Base-by-base conservation (phyloP, 2,329 filamentous ascomycete genomes). In the Ophiostoma sp. region DNA sequence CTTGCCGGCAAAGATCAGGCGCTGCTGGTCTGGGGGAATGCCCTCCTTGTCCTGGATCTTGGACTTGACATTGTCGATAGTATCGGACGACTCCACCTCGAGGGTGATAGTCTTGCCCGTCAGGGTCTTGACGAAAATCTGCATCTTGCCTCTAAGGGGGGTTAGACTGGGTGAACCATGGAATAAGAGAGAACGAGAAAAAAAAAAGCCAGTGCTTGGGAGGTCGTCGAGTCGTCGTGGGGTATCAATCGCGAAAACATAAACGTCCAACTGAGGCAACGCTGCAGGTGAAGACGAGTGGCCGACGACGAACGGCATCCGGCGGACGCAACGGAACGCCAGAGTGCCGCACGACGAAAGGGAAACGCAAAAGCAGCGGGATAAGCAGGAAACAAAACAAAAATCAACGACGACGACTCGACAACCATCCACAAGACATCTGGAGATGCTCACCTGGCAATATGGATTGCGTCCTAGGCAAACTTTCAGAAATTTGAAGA, bases 41-140 rank as follows among this genome's bases (percentile, higher is more conserved):
- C 95, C 94, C 87, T 99, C 95, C 91, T 98, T 99, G 89, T 98
- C 95, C 92, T 89, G 84, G 77, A 87, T 87, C 89, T 99, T 98
- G 86, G 91, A 92, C 90, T 98, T 98, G 86, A 99, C 95, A 90
- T 98, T 98, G 89, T 98, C 95, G 84, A 99, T 98, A 80, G 94
- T 98, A 85, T 99, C 95, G 79, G 90, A 94, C 78, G 93, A 97
- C 90, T 98, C 95, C 85, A 98, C 95, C 93, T 99, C 95, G 78
- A 99, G 93, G 90, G 95, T 98, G 90, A 98, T 98, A 81, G 95
- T 98, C 91, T 98, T 98, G 80, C 95, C 95, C 91, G 95, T 98
- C 78, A 98, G 87, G 86, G 87, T 89, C 83, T 89, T 89, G 78
- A 89, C 87, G 84, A 90, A 90, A 81, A 89, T 89, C 85, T 89